Base-by-base conservation (phyloP, 768 basidiomycete species). In the Hypholoma sublateritium region DNA sequence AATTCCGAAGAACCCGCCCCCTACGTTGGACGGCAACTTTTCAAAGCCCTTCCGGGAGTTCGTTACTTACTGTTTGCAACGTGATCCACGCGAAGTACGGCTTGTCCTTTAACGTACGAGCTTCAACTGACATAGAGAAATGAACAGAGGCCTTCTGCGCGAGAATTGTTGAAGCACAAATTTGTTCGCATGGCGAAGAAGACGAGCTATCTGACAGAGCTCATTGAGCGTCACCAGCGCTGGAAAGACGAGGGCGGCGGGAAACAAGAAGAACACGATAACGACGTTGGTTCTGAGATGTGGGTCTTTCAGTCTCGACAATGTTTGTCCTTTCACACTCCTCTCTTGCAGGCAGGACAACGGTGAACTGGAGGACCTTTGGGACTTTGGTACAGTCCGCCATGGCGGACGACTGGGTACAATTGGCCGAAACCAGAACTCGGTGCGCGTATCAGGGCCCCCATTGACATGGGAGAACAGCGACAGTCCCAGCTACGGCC, bases 351-450 rank as follows among this genome's bases (percentile, higher is more conserved):
- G 87, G 47, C 77, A 78, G 48, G 69, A 74, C 12, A 77, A 77
- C 53, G 80, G 78, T 36, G 88, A 90, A 62, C 78, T 81, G 2
- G 91, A 92, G 51, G 93, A 95, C 61, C 75, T 98, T 34, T 98
- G 96, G 96, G 96, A 98, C 69, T 97, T 98, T 72, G 96, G 96
- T 13, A 98, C 96, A 7, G 89, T 98, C 45, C 89, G 92, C 55
- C 88, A 94, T 65, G 83, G 83, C 42, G 73, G 79, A 44, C 74
- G 80, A 62, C 69, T 74, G 56, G 77, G 74, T 17, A 91, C 91
- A 14, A 79, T 92, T 45, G 91, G 91, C n/a, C 81, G 87, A 50
- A 71, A 85, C 21, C 72, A 76, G 42, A 82, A 79, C 63, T 80
- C 81, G 55, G 72, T 84, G 60, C 80, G 80, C 50, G 66, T 81